Evolutionary conservation across 176 grass and related monocot genomes (phyloP), one percentile per base, ranked within the genome.

Genomic region (Oryza glaberrima): DNA sequence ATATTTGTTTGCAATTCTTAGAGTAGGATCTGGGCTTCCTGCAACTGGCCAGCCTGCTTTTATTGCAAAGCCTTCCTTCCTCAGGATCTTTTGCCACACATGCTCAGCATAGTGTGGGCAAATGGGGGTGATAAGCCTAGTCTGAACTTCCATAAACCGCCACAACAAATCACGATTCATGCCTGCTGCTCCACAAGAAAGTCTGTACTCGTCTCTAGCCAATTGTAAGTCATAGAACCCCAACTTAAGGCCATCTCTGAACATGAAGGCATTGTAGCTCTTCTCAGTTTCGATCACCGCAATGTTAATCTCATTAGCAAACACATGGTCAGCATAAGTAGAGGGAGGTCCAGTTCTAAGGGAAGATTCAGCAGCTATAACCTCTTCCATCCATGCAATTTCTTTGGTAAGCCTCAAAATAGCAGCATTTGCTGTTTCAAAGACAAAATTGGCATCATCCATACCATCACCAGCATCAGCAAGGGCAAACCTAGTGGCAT

Each of bases 391-490:
- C 95, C 92, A 97, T 69, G 86, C 49, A 75, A 94, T 81, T 88
- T 94, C 92, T 71, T 97, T 94, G 35, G 90, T 94, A 54, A 94
- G 86, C 88, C 90, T 92, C 84, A 91, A 70, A 65, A 97, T 86
- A 77, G 94, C 94, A 82, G 90, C 83, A 87, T 94, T 97, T 78
- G 92, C 88, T 16, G 94, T 97, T 68, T 97, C 94, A 75, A 83
- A 89, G 32, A 92, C 92, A 83, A 94, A 97, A 77, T 97, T 97
- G 61, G 94, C 92, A 81, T 94, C 94, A 77, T 97, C 88, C 95
- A 97, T 91, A 73, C 92, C 86, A 48, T 94, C 95, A 3, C 95
- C 95, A 79, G 95, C 90, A 83, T 97, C 94, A 79, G 94, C 92
- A 70, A 97, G 86, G 16, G 94, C 81, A 82, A 97, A 92, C 51